Evolutionary conservation across 768 basidiomycete species (phyloP).

Genomic region (Boletus pseudo-olivaceus): DNA sequence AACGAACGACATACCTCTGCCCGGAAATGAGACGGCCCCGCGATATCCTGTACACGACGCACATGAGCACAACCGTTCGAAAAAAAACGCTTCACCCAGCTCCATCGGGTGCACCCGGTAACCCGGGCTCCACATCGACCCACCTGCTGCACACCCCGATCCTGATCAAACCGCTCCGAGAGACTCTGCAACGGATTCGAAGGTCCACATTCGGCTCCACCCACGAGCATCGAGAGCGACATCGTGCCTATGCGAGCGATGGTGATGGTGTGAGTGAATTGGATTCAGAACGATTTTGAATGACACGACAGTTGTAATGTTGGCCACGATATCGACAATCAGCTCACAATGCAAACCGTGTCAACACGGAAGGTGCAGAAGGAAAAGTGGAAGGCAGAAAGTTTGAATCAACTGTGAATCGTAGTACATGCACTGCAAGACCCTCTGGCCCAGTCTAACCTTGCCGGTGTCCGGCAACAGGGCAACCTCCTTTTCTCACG

Average conservation of each 20-base stretch:
- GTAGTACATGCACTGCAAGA: not conserved
- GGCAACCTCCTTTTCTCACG: slow-evolving; percentile 11
- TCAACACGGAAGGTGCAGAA: not conserved
- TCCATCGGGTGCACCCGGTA: not conserved
- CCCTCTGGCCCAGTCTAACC: not conserved
- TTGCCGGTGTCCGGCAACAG: slow-evolving; percentile 1
- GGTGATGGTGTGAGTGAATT: not conserved
- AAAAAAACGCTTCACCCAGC: not conserved
- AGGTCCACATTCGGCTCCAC: slow-evolving; percentile 78
- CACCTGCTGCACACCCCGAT: slow-evolving; percentile 79
- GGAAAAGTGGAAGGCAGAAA: not conserved
- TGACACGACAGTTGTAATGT: not conserved
- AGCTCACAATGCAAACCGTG: not conserved
- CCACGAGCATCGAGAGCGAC: slow-evolving; percentile 78
- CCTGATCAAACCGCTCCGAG: slow-evolving; percentile 74
- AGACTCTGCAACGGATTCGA: slow-evolving; percentile 78
- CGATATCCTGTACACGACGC: slow-evolving; percentile 55
- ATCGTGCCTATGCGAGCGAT: slow-evolving; percentile 34
- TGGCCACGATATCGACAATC: not conserved
- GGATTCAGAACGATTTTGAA: not conserved
- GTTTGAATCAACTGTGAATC: not conserved
- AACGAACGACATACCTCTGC: slow-evolving; percentile 40
- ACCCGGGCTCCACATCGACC: slow-evolving; percentile 10
- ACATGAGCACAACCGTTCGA: slow-evolving; percentile 1
- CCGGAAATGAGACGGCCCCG: slow-evolving; percentile 46